Conservation (phyloP, 257 asterid genomes). For the Penstemon davidsonii region DNA sequence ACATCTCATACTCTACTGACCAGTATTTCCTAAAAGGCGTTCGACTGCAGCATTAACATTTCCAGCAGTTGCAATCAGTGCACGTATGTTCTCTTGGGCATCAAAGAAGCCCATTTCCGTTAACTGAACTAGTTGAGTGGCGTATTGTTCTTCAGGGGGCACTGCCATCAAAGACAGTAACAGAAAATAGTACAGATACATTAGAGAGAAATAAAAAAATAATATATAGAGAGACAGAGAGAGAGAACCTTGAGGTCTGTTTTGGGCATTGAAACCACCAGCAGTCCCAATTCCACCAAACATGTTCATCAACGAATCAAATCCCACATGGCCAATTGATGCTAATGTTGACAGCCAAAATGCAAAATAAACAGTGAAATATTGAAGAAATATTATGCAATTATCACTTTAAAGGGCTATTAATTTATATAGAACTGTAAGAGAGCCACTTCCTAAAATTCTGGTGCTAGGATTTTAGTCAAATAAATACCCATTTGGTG, state of each 20-base stretch:
- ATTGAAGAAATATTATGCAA: constrained; percentile 7
- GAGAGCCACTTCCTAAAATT: background rate
- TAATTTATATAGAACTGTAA: too few species aligned
- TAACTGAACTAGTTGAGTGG: constrained; percentile 40
- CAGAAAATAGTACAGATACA: background rate
- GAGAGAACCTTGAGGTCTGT: constrained; percentile 22
- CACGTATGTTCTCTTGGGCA: constrained; percentile 36
- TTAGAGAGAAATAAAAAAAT: too few species aligned
- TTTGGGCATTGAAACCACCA: constrained; percentile 30
- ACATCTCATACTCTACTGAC: constrained; percentile 8
- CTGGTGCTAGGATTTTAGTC: background rate
- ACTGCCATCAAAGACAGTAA: constrained; percentile 17
- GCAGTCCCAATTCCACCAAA: constrained; percentile 37
- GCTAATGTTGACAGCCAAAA: background rate
- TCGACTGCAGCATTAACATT: constrained; percentile 42
- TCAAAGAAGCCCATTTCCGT: constrained; percentile 45
- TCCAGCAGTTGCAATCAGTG: constrained; percentile 37
- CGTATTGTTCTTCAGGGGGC: constrained; percentile 43
- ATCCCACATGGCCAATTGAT: constrained; percentile 1
- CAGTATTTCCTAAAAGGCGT: constrained; percentile 37
- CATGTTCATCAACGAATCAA: constrained; percentile 31
- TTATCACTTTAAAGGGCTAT: too few species aligned
- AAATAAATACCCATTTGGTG: background rate
- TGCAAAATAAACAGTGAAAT: background rate
- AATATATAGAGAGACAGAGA: background rate